phyloP scores from a whole-genome alignment of 768 basidiomycete genomes.

The Pisolithus marmoratus region DNA sequence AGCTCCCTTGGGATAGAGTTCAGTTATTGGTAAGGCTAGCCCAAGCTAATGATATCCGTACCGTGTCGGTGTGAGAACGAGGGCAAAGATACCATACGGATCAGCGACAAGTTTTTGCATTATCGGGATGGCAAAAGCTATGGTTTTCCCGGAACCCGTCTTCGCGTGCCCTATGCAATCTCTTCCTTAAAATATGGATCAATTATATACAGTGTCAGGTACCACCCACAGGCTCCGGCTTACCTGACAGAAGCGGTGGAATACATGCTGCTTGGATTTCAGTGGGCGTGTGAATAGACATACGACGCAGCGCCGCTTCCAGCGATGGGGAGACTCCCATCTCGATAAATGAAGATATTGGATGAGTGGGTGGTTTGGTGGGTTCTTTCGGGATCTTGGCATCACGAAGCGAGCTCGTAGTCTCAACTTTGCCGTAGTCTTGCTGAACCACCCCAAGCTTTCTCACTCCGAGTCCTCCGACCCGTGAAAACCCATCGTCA shows the following conservation, averaged over 20 bases:
- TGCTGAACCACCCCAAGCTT: conserved; percentile 3
- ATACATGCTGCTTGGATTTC: conserved; percentile 89
- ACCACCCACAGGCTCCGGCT: conserved; percentile 3
- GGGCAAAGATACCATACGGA: conserved; percentile 91
- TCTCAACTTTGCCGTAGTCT: conserved; percentile 9
- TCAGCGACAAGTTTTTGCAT: conserved; percentile 82
- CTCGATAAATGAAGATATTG: conserved; percentile 40
- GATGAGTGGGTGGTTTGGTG: conserved; percentile 5
- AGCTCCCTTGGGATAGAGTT: conserved; percentile 60
- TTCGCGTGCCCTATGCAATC: conserved; percentile 98
- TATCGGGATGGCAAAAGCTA: conserved; percentile 95
- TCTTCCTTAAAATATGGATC: conserved; percentile 49
- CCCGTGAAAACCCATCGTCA: conserved; percentile 6
- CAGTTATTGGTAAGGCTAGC: not conserved
- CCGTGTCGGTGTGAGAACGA: conserved; percentile 95
- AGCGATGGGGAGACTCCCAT: conserved; percentile 59
- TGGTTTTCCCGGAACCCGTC: conserved; percentile 96
- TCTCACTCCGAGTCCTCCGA: not conserved
- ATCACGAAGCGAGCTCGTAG: conserved; percentile 18
- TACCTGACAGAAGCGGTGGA: conserved; percentile 76
- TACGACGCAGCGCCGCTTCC: conserved; percentile 58
- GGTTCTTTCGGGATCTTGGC: conserved; percentile 8
- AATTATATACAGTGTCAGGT: not conserved
- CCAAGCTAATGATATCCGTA: conserved; percentile 27
- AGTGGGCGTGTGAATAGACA: conserved; percentile 85